phyloP scores from a whole-genome alignment of 2,329 filamentous ascomycete genomes.

The Colletotrichum horii region DNA sequence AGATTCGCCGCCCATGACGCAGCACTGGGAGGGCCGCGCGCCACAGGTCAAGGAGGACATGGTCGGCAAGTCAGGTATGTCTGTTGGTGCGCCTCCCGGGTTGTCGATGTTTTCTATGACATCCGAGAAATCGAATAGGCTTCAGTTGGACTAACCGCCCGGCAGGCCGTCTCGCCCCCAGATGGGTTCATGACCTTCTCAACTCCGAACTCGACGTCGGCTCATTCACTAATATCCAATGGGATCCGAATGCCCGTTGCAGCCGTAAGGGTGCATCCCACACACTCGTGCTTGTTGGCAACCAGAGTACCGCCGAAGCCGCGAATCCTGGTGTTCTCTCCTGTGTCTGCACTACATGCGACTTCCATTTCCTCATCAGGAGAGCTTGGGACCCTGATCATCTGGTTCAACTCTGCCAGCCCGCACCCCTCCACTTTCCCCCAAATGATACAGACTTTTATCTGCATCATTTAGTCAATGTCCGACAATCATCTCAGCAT shows the following conservation, averaged over 20 bases:
- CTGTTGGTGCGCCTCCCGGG: background rate
- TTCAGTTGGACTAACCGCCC: background rate
- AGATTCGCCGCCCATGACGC: background rate
- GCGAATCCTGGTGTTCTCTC: slow-evolving; percentile 34
- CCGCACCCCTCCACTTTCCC: background rate
- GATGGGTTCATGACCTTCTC: slow-evolving; percentile 46
- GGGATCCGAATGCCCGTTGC: slow-evolving; percentile 38
- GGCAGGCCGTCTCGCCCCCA: slow-evolving; percentile 37
- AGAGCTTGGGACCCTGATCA: slow-evolving; percentile 36
- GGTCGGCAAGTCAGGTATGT: slow-evolving; percentile 12
- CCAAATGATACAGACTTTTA: slow-evolving; percentile 8
- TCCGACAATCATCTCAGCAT: background rate
- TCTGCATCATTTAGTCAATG: slow-evolving; percentile 15
- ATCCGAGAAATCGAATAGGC: background rate
- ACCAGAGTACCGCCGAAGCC: slow-evolving; percentile 37
- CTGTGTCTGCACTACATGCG: slow-evolving; percentile 44
- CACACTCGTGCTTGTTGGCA: slow-evolving; percentile 35
- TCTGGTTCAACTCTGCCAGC: slow-evolving; percentile 33
- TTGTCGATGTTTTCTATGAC: background rate
- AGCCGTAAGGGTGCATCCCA: slow-evolving; percentile 32
- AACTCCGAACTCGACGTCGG: slow-evolving; percentile 38
- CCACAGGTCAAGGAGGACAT: slow-evolving; percentile 1
- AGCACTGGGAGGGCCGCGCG: slow-evolving; percentile 15
- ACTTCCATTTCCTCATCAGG: slow-evolving; percentile 47
- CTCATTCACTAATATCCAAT: slow-evolving; percentile 30